A percentile compares a stretch with the other conserved stretches of the same genome.
These are phyloP conservation scores for Didymella pomorum DNA, from an alignment of 2,329 filamentous ascomycete species.

Conservation along the genomic window DNA sequence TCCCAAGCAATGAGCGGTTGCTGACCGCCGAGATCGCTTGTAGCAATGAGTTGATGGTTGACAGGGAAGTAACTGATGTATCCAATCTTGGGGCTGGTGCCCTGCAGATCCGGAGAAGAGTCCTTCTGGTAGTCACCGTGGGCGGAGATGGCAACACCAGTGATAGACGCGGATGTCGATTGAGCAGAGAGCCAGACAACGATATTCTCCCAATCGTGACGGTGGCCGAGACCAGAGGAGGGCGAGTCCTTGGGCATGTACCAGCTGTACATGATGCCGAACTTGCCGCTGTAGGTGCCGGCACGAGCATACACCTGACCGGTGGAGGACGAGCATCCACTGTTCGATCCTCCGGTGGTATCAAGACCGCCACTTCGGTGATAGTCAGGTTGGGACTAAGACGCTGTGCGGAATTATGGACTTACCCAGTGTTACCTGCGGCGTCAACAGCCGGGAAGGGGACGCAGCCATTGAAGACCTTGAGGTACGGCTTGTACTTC, in stretches of 20 bases:
- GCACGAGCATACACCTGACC: constrained; percentile 63
- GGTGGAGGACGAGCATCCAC: constrained; percentile 54
- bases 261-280: constrained; percentile 63
- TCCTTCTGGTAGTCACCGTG: constrained; percentile 60
- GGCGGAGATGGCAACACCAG: constrained; percentile 62
- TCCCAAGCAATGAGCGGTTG: constrained; percentile 61
- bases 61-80: constrained; percentile 61
- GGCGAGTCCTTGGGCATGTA: constrained; percentile 61
- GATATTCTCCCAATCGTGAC: constrained; percentile 65
- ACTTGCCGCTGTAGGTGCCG: constrained; percentile 52
- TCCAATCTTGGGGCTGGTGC: constrained; percentile 56
- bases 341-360: constrained; percentile 50
- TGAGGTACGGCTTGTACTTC: constrained; percentile 64
- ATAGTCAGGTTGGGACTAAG: not conserved
- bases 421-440: constrained; percentile 64
- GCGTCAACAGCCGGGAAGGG: constrained; percentile 69
- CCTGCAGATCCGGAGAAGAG: constrained; percentile 45
- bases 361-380: constrained; percentile 54
- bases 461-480: constrained; percentile 67
- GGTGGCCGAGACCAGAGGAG: constrained; percentile 57
- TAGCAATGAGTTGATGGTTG: constrained; percentile 57
- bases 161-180: constrained; percentile 52
- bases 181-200: constrained; percentile 60
- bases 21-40: constrained; percentile 51
- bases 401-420: not conserved